phyloP scores from a whole-genome alignment of 176 grass and related monocot species.

The Eremochloa ophiuroides region DNA sequence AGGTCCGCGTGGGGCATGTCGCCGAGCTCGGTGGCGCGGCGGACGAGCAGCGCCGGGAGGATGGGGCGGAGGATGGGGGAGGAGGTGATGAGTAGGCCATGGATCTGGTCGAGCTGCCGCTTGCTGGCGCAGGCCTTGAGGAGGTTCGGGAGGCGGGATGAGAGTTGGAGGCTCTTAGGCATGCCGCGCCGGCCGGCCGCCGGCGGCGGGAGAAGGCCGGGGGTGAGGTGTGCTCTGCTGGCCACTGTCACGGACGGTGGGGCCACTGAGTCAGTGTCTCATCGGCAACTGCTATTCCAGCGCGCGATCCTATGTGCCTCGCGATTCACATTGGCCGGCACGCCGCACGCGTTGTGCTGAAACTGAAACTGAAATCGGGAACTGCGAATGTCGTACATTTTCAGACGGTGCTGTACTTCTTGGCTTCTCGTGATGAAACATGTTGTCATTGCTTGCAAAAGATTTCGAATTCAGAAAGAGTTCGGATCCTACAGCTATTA shows the following conservation, averaged over 20 bases:
- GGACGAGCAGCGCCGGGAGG: constrained; percentile 41
- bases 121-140: constrained; percentile 12
- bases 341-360: too few species aligned
- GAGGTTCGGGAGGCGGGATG: background rate
- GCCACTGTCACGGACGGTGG: background rate
- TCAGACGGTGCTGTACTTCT: background rate
- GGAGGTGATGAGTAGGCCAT: constrained; percentile 38
- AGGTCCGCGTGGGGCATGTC: constrained; percentile 36
- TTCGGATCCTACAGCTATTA: background rate
- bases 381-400: background rate
- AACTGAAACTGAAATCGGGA: too few species aligned
- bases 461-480: background rate
- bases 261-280: background rate
- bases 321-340: background rate
- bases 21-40: constrained; percentile 35
- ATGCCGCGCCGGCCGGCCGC: background rate
- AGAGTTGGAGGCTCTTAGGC: background rate
- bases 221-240: background rate
- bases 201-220: background rate
- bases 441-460: background rate
- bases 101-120: constrained; percentile 24
- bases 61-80: background rate
- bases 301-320: background rate
- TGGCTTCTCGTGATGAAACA: background rate
- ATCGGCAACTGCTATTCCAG: background rate